Evolutionary conservation across 2,329 filamentous ascomycete species (phyloP).

Genomic region (Madurella mycetomatis): DNA sequence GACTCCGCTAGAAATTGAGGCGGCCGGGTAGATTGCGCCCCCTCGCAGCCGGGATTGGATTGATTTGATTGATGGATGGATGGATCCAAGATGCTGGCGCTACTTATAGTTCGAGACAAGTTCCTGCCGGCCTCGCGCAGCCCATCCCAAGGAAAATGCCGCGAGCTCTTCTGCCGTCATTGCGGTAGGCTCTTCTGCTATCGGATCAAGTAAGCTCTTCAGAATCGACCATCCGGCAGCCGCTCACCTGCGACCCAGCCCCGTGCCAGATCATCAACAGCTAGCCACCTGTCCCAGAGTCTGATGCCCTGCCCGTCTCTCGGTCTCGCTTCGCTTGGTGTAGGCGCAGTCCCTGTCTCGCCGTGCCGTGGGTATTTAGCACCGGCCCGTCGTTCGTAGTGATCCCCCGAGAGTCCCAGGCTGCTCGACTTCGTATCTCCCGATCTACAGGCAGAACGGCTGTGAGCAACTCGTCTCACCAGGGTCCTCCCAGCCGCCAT

Average conservation of each 20-base stretch:
- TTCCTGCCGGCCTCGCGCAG: too few species aligned
- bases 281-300: not conserved
- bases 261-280: not conserved
- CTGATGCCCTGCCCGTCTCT: not conserved
- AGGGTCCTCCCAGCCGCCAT: slow-evolving; percentile 4
- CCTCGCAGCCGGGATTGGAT: not conserved
- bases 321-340: not conserved
- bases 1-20: slow-evolving; percentile 13
- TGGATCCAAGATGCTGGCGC: too few species aligned
- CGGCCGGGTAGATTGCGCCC: slow-evolving; percentile 20
- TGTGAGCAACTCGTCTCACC: not conserved
- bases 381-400: not conserved
- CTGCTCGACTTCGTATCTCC: too few species aligned
- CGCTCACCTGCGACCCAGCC: not conserved
- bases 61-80: not conserved
- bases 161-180: too few species aligned
- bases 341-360: not conserved
- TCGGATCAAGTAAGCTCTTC: too few species aligned
- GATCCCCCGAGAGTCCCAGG: too few species aligned
- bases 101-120: too few species aligned
- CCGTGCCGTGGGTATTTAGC: not conserved
- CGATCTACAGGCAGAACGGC: too few species aligned
- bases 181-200: too few species aligned
- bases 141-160: too few species aligned
- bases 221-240: not conserved